A percentile compares a stretch with the other conserved stretches of the same genome.
These are phyloP conservation scores for Plicaturopsis crispa DNA, from an alignment of 768 basidiomycete genomes.

Conservation along the genomic window DNA sequence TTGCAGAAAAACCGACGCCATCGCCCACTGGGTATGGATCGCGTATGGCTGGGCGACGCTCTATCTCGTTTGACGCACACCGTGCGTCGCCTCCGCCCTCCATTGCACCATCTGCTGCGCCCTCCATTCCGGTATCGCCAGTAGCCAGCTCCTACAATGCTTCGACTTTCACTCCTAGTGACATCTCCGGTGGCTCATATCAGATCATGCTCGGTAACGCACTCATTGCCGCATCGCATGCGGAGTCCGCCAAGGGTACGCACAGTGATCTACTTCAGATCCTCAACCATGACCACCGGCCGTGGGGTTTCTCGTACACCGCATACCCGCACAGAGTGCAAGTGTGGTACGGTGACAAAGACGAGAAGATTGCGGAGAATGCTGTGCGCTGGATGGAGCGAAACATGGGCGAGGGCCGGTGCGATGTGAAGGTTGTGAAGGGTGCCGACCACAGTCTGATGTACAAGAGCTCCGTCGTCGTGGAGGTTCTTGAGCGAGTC, in stretches of 20 bases:
- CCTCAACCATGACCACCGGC: constrained; percentile 79
- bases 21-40: too few species aligned
- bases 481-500: constrained; percentile 74
- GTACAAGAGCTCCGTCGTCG: constrained; percentile 83
- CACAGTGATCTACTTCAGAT: constrained; percentile 90
- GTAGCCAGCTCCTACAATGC: constrained; percentile 33
- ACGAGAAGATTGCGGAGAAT: constrained; percentile 90
- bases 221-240: constrained; percentile 88
- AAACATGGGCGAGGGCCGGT: constrained; percentile 67
- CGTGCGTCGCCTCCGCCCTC: constrained; percentile 13
- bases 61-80: constrained; percentile 52
- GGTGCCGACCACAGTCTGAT: constrained; percentile 91
- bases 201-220: constrained; percentile 82
- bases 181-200: constrained; percentile 34
- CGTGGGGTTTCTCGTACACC: constrained; percentile 87
- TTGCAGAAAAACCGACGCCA: too few species aligned
- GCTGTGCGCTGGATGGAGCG: constrained; percentile 91
- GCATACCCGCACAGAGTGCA: constrained; percentile 69
- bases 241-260: constrained; percentile 87
- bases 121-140: constrained; percentile 44
- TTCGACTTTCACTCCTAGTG: constrained; percentile 18
- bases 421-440: constrained; percentile 73
- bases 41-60: constrained; percentile 68
- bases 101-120: constrained; percentile 37
- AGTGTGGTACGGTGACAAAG: constrained; percentile 91